Evolutionary conservation across 495 filamentous ascomycete genomes (phyloP), one percentile per base, ranked within the genome.

Genomic region (Pseudevernia furfuracea): DNA sequence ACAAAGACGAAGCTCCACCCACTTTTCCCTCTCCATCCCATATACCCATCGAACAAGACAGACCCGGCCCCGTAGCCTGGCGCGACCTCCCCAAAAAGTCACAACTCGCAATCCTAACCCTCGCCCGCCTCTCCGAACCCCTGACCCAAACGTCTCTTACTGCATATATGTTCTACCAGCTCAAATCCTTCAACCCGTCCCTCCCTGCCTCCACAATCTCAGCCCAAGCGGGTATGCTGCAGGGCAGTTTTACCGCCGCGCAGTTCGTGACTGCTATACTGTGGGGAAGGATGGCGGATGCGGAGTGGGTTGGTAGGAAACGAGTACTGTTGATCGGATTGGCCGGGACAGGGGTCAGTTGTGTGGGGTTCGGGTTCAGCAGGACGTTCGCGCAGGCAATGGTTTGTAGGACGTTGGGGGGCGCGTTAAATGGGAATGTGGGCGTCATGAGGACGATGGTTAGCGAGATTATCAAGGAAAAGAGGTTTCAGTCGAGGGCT

Each of bases 201-300:
- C 79, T 89, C 25, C 81, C 87, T 28, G 83, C 87, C 68, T 81
- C 87, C 1, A 81, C 82, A 44, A 90, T 94, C 64, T 84, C 90
- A 11, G 83, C 81, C 30, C 90, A 93, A 67, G 89, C 88, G 5
- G 90, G 90, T 58, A 80, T 93, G 38, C 78, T 96, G 49, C 86
- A 89, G 66, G 89, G 87, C 41, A 84, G 84, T 65, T 96, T 94
- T 71, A 89, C 89, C 1, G 88, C 86, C 9, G 88, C 89, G 10
- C 90, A 96, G 76, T 91, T 91, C 73, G 78, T 89, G 34, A 93
- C 90, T 1, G 89, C 88, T n/a, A 89, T 95, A 73, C 71, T 89
- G 30, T 94, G 90, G 90, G 90, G 90, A 7, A 81, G 87, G 1
- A 75, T 88, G 36, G 87, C 89, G 4, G 90, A 94, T 74, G 84